Evolutionary conservation across 768 basidiomycete species (phyloP), one percentile per base, ranked within the genome.

Genomic region (Agrocybe chaxingu): DNA sequence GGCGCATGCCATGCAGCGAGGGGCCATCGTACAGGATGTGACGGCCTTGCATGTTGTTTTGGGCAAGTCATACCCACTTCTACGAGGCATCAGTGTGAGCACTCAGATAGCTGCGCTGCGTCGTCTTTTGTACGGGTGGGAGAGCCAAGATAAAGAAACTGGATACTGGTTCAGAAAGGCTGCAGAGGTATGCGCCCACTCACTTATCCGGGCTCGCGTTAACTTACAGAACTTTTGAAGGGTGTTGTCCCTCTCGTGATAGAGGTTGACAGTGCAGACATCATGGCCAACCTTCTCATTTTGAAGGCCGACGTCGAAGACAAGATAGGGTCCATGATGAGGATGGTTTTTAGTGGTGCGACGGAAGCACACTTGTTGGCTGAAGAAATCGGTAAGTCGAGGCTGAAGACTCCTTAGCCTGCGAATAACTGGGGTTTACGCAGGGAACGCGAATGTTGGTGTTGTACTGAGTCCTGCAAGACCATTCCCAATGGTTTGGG

Each of bases 401-500:
- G 8, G 31, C 3, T 13, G 24, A 42, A 31, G 19, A 30, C 8
- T 42, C 42, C 9, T 16, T 30, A 42, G 11, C 8, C 31, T 39
- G 10, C 29, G 43, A 33, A 19, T 7, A 41, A 32, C 34, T 47
- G 36, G 42, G 44, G 31, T 24, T 19, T 37, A 31, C 49, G 34
- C 48, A 81, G 88, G 72, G 5, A 61, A 69, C 24, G 74, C 75
- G 1, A 62, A 64, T 39, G 72, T 81, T 38, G 79, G 78, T 4
- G 76, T 81, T 12, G 78, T 81, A 45, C 59, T 80, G 42, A 73
- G 66, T 32, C 74, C 88, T 9, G 68, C 79, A 4, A 73, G 88
- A 47, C 80, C 88, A 12, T 88, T 81, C 72, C 90, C 93, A 4
- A 61, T 65, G 34, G 64, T 70, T 7, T 97, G 93, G 93, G 86